These are phyloP conservation scores for Ormosia emarginata DNA, from an alignment of 306 rosid species.

Conservation along the genomic window DNA sequence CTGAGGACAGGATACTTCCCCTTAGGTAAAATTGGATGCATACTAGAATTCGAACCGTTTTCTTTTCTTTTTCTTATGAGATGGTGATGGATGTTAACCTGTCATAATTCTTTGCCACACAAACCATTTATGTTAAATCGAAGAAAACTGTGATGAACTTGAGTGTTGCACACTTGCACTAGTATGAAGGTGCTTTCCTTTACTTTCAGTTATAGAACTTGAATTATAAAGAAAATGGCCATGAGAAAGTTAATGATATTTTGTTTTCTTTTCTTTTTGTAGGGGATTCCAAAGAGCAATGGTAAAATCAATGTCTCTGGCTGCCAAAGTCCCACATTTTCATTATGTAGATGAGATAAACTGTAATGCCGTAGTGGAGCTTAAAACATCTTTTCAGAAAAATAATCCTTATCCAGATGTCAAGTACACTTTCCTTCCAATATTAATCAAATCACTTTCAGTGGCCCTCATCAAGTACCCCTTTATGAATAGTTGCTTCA, in stretches of 20 bases:
- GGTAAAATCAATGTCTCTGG: slow-evolving; percentile 81
- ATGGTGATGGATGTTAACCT: neutral
- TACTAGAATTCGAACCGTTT: neutral
- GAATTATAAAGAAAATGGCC: neutral
- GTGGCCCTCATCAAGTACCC: slow-evolving; percentile 78
- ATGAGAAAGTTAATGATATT: neutral
- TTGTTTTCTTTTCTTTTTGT: slow-evolving; percentile 21
- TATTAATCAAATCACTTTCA: slow-evolving; percentile 76
- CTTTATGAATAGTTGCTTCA: slow-evolving; percentile 76
- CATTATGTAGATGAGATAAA: slow-evolving; percentile 87
- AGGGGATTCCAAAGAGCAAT: slow-evolving; percentile 91
- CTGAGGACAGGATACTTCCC: slow-evolving; percentile 53
- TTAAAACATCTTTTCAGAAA: slow-evolving; percentile 74
- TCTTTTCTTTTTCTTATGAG: neutral
- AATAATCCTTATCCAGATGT: slow-evolving; percentile 61
- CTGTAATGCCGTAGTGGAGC: slow-evolving; percentile 69
- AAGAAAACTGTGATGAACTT: slow-evolving; percentile 14
- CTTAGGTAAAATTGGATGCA: slow-evolving; percentile 59
- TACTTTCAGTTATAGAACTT: neutral
- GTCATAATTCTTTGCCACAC: neutral
- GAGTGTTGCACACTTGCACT: neutral
- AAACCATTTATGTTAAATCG: neutral
- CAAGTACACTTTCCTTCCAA: slow-evolving; percentile 89
- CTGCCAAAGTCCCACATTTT: slow-evolving; percentile 94
- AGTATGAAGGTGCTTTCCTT: neutral